phyloP scores from a whole-genome alignment of 1,284 basidiomycete species.

The Rhodotorula sp. region DNA sequence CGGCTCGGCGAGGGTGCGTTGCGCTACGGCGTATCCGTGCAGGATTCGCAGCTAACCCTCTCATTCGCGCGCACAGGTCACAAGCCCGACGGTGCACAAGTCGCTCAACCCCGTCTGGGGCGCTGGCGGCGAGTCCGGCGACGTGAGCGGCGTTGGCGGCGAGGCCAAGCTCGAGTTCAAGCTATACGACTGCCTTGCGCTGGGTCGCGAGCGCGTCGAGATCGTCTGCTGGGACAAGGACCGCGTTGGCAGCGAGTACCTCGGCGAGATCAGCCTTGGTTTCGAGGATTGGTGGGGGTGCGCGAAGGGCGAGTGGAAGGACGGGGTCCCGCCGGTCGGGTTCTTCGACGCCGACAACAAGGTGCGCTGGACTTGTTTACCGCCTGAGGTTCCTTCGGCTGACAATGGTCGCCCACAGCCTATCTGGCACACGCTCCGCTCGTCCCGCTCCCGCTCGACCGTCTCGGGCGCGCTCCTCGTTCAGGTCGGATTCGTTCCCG shows the following conservation, averaged over 20 bases:
- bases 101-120: constrained; percentile 74
- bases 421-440: constrained; percentile 40
- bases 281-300: constrained; percentile 68
- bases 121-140: background rate
- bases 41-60: constrained; percentile 52
- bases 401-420: constrained; percentile 53
- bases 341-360: constrained; percentile 41
- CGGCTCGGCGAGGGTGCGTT: constrained; percentile 7
- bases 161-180: constrained; percentile 86
- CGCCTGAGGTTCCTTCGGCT: constrained; percentile 59
- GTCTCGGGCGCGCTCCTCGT: constrained; percentile 48
- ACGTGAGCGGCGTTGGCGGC: constrained; percentile 54
- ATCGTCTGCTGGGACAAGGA: constrained; percentile 94
- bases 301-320: constrained; percentile 57
- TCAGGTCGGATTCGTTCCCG: constrained; percentile 62
- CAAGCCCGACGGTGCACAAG: constrained; percentile 78
- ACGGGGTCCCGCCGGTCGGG: constrained; percentile 39
- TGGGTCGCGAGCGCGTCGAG: constrained; percentile 59
- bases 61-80: constrained; percentile 64
- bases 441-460: constrained; percentile 21
- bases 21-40: constrained; percentile 46
- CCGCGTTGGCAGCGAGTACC: constrained; percentile 61
- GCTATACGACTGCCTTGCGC: constrained; percentile 55
- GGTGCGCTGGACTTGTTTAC: constrained; percentile 52
- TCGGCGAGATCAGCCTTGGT: constrained; percentile 79